Evolutionary conservation across 306 rosid genomes (phyloP), one percentile per base, ranked within the genome.

Genomic region (Alnus rubra): DNA sequence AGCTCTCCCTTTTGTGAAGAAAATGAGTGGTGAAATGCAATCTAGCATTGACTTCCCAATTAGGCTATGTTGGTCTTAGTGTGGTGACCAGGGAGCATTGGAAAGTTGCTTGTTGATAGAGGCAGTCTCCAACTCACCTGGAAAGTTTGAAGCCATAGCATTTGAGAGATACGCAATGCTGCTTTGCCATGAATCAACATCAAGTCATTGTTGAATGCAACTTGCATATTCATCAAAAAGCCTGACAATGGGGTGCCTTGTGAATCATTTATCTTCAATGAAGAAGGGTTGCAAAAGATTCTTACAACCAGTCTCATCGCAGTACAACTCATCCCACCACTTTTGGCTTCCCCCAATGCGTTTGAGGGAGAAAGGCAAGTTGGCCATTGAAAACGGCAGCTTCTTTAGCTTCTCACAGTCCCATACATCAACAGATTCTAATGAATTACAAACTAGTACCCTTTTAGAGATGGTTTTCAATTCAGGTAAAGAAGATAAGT

Each of bases 371-470:
- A 3, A 2, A 19, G 78, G 71, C 12, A 28, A 60, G 16, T 44
- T 59, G 30, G 59, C 71, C 45, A 30, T 59, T 75, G 39, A 44
- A 52, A 75, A 59, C 0, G 56, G 56, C 7, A 75, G 78, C 5
- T 75, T 58, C 56, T 28, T 59, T 33, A 75, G 78, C 56, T 75
- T 75, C 78, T 39, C 70, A 75, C 78, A 75, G 58, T 58, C 58
- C 78, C 78, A 45, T 45, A 75, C 55, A 45, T 75, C 78, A 75
- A 75, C 7, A 6, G 71, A 59, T 5, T 44, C 56, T 12, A 75
- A 75, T 59, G 70, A 75, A 44, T 75, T 45, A 45, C 55, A 44
- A 44, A 64, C 35, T 56, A 45, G 9, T 59, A 15, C 54, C 56
- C 78, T 60, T 45, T 10, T 45, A 50, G 78, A 58, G 30, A 75